These are phyloP conservation scores for Leccinum discolor DNA, from an alignment of 1,284 basidiomycete genomes.

Conservation along the genomic window DNA sequence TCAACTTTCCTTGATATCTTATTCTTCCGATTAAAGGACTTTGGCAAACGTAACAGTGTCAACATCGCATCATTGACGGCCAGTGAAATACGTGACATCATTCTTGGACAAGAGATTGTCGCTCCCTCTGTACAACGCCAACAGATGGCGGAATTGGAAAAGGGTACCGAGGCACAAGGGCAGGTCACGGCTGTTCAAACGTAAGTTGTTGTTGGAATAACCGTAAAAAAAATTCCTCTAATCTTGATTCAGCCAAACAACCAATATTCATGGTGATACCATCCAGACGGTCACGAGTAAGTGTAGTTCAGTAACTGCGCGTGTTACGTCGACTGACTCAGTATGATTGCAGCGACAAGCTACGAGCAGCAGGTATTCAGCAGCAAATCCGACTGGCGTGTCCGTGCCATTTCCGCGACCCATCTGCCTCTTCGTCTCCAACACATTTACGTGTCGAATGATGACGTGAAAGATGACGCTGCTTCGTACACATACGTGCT, in stretches of 20 bases:
- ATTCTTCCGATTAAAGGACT: slow-evolving; percentile 61
- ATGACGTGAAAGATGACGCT: slow-evolving; percentile 98
- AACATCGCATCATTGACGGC: slow-evolving; percentile 97
- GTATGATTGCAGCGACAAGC: slow-evolving; percentile 69
- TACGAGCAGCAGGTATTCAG: slow-evolving; percentile 98
- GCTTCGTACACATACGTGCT: slow-evolving; percentile 94
- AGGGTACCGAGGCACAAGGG: slow-evolving; percentile 90
- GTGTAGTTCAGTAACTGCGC: slow-evolving; percentile 25
- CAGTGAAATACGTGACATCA: slow-evolving; percentile 96
- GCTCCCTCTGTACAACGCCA: slow-evolving; percentile 93
- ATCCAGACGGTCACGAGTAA: slow-evolving; percentile 93
- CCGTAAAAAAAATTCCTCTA: slow-evolving; percentile 5
- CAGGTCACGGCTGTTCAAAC: slow-evolving; percentile 98
- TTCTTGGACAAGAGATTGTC: slow-evolving; percentile 96
- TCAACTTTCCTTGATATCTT: neutral
- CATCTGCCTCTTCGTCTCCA: slow-evolving; percentile 96
- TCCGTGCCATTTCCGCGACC: slow-evolving; percentile 94
- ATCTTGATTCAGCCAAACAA: slow-evolving; percentile 71
- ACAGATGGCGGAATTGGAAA: slow-evolving; percentile 99
- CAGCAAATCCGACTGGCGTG: slow-evolving; percentile 99
- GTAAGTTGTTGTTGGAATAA: slow-evolving; percentile 34
- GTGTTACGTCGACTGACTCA: slow-evolving; percentile 9
- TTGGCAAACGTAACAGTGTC: slow-evolving; percentile 98
- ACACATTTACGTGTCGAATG: slow-evolving; percentile 98
- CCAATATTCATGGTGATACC: slow-evolving; percentile 96